Conservation (phyloP, 2,329 filamentous ascomycete genomes). For the Talaromyces islandicus region DNA sequence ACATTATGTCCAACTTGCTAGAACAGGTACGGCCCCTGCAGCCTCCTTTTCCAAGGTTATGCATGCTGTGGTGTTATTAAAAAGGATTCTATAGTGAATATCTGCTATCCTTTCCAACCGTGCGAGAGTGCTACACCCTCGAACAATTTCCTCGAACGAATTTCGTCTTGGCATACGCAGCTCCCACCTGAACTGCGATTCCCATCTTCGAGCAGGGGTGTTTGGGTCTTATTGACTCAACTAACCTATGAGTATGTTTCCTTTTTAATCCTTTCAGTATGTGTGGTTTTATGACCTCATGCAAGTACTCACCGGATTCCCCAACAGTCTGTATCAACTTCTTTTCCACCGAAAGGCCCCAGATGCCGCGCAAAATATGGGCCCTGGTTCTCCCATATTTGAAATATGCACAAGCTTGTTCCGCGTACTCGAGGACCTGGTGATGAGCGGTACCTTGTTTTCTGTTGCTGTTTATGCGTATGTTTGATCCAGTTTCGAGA, state of each 20-base stretch:
- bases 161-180: conserved; percentile 9
- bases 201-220: conserved; percentile 7
- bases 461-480: conserved; percentile 10
- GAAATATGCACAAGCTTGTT: conserved; percentile 15
- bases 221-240: conserved; percentile 12
- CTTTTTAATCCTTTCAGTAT: neutral
- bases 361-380: conserved; percentile 10
- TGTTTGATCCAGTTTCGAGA: neutral
- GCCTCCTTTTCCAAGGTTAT: neutral
- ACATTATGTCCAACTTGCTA: conserved; percentile 12
- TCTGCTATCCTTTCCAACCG: neutral
- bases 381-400: conserved; percentile 11
- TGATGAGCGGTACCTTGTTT: conserved; percentile 14
- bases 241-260: conserved; percentile 11
- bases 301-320: neutral
- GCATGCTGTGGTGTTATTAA: neutral
- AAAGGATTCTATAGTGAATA: neutral
- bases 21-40: conserved; percentile 8
- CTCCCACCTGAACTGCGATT: conserved; percentile 7
- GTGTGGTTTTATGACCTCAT: neutral
- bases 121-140: neutral
- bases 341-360: conserved; percentile 11
- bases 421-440: conserved; percentile 16
- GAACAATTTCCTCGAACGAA: conserved; percentile 12
- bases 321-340: conserved; percentile 11